These are phyloP conservation scores for Bremia lactucae DNA, from an alignment of 352 stramenopile genomes.

Conservation along the genomic window DNA sequence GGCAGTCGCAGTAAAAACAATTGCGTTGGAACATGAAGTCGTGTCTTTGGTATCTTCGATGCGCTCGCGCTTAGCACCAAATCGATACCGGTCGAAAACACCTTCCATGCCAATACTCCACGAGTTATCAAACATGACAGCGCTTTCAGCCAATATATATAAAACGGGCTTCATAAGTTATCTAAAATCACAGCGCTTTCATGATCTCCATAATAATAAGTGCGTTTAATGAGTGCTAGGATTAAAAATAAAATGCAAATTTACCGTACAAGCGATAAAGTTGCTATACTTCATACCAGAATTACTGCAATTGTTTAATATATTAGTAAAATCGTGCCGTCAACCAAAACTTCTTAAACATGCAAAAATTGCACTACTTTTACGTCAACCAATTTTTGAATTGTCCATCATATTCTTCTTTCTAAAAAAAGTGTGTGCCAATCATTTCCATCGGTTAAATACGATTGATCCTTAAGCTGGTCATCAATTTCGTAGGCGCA, in stretches of 20 bases:
- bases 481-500: slow-evolving; percentile 71
- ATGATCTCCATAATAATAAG: no score
- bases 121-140: background rate
- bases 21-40: background rate
- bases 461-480: slow-evolving; percentile 74
- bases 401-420: slow-evolving; percentile 2
- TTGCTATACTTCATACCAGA: no score
- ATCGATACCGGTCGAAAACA: slow-evolving; percentile 55
- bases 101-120: slow-evolving; percentile 7
- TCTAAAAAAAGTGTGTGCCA: slow-evolving; percentile 47
- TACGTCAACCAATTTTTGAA: background rate
- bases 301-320: no score
- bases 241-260: no score
- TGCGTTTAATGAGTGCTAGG: no score
- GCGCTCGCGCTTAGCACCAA: slow-evolving; percentile 37
- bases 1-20: background rate
- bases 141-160: background rate
- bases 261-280: no score
- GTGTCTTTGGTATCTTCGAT: slow-evolving; percentile 3
- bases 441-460: slow-evolving; percentile 62
- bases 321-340: no score
- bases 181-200: no score
- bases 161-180: background rate
- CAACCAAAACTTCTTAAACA: background rate
- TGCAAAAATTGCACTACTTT: background rate